Base-by-base conservation (phyloP, 208 protist genomes). In the Trypanosoma vivax region DNA sequence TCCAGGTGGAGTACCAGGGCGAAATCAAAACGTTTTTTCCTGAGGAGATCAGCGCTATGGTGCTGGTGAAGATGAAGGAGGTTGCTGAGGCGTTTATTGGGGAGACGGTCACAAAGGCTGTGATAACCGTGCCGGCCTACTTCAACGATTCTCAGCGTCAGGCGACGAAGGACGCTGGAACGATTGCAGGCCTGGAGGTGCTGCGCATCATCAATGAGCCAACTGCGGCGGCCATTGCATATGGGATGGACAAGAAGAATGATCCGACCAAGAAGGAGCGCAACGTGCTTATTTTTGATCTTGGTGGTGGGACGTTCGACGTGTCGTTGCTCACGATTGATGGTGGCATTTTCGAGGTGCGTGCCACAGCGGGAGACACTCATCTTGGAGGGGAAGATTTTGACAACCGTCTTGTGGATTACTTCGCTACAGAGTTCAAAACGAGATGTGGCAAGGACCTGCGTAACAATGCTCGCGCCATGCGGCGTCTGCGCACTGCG, bases 201-300 rank as follows among this genome's bases (percentile, higher is more conserved):
- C 63, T 98, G 45, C 92, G 99, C 72, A 99, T 99, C 79, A 99
- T 99, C 77, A 99, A 99, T 90, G 99, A 99, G 85, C 98, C 99
- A 27, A 99, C 99, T 24, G 97, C 98, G 1, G 98, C 98, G 23
- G 97, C 98, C 47, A 94, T 99, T 62, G 98, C 98, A 2, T 99
- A 99, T 74, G 97, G 97, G 58, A 89, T 99, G 47, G 96, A 98
- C 70, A 98, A 97, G 58, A 83, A 88, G 55, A 67, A 83, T n/a
- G 92, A 97, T 21, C 79, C 54, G 9, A 59, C 56, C 0, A 79
- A 87, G 69, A 71, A 74, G 50, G 96, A 96, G 60, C n/a, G n/a
- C n/a, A n/a, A n/a, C n/a, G 83, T 99, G 45, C 88, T 99, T 27
- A 97, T 99, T 69, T 99, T 97, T 71, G 98, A 99, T 76, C 76